A percentile compares a stretch with the other conserved stretches of the same genome.
Conservation (phyloP, 345 rosid genomes). For the Geranium rotundifolium region DNA sequence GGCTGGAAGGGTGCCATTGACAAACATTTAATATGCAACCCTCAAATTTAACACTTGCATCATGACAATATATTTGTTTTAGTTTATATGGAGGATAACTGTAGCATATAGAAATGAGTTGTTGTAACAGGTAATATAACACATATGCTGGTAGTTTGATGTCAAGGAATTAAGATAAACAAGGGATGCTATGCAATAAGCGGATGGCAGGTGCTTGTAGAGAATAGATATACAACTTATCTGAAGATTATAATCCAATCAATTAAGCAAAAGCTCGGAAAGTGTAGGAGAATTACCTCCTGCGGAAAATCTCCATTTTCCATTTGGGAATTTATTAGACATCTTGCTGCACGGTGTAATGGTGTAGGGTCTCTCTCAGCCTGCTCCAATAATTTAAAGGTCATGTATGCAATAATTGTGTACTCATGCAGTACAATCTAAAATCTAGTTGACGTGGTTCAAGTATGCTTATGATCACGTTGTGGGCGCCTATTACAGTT, state of each 20-base stretch:
- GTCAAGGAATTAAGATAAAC: no score
- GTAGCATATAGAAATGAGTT: no score
- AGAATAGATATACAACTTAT: no score
- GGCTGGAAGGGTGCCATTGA: no score
- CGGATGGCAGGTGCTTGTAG: not conserved
- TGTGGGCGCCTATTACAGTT: no score
- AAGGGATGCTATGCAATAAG: not conserved
- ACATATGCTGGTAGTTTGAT: no score
- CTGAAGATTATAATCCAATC: not conserved
- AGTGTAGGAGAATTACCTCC: constrained; percentile 7
- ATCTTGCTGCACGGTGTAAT: constrained; percentile 17
- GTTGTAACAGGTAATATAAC: no score
- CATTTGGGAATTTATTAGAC: constrained; percentile 17
- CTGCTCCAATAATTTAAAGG: not conserved
- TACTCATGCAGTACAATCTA: not conserved
- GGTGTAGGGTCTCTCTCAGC: constrained; percentile 10
- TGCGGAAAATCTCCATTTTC: constrained; percentile 22
- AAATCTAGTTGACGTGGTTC: not conserved
- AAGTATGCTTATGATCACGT: not conserved
- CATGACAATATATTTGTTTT: not conserved
- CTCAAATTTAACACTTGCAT: not conserved
- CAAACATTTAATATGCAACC: not conserved
- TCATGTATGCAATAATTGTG: not conserved
- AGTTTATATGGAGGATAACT: no score
- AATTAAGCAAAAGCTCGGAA: not conserved